Evolutionary conservation across 192 early-diverging fungal genomes (phyloP), one percentile per base, ranked within the genome.

Genomic region (Coemansia umbellata): DNA sequence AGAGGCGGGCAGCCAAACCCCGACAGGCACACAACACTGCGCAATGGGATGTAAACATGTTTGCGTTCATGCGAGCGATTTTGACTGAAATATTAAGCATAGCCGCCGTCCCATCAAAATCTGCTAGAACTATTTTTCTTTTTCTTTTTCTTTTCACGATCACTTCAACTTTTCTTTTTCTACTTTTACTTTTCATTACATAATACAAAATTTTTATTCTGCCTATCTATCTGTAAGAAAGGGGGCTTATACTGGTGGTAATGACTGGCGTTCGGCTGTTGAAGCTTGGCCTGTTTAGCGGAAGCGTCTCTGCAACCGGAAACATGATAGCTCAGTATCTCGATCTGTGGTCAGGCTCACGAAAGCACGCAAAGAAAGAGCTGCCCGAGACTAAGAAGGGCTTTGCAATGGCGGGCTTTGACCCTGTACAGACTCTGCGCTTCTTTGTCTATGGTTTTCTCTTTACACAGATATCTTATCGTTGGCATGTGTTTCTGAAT

Each of bases 401-500:
- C 22, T 19, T 41, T 7, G 37, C 24, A n/a, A n/a, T n/a, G 8
- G 8, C 26, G 14, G 6, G 43, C 11, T 63, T 54, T 32, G 50
- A 63, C 31, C 60, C 43, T 2, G n/a, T 41, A 14, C 60, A 58
- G 27, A 58, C 60, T 0, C 44, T 58, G 24, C 60, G 67, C 13
- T 70, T 63, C 26, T 70, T 70, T 37, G 60, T 24, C 32, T 70
- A 70, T 13, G 67, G 67, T 8, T 44, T 40, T 10, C 28, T 45
- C 7, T 72, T 72, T 28, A 41, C 63, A 2, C 69, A 56, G 3
- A 17, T 60, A 0, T 50, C 58, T 21, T 66, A 42, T 33, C 40
- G 54, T 10, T 72, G 69, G 69, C 69, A 72, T 31, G 47, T 53
- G 28, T 66, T 72, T n/a, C 69, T 72, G 22, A 60, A 66, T 36